Conservation (phyloP, 306 rosid species). For the Prunus davidiana region DNA sequence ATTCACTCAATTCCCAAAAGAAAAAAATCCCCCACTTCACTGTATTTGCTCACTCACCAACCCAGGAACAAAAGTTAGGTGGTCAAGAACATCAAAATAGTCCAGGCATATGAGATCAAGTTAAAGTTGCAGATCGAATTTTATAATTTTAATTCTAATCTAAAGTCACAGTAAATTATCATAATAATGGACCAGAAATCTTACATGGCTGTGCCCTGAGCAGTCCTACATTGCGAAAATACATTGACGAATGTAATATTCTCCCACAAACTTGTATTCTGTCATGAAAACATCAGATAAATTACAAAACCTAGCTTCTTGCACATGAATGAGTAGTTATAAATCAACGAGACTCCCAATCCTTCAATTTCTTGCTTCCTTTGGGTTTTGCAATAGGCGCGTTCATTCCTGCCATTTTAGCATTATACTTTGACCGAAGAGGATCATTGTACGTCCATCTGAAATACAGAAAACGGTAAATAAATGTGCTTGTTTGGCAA, state of each 20-base stretch:
- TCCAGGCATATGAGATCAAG: background rate
- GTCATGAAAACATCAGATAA: background rate
- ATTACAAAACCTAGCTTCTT: background rate
- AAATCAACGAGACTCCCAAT: conserved; percentile 69
- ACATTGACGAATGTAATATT: background rate
- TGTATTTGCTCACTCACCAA: background rate
- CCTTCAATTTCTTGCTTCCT: conserved; percentile 93
- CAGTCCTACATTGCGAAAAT: background rate
- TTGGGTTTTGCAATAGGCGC: conserved; percentile 68
- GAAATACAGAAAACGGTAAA: conserved; percentile 26
- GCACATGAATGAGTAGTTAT: background rate
- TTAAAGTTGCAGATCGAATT: background rate
- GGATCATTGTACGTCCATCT: conserved; percentile 99
- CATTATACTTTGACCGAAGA: conserved; percentile 88
- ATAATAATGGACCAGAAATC: background rate
- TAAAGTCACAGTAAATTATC: background rate
- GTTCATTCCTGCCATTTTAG: conserved; percentile 95
- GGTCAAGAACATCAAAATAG: background rate
- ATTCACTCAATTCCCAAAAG: background rate
- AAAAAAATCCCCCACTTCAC: background rate
- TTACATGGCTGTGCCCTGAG: background rate
- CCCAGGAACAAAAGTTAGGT: background rate
- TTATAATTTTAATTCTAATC: background rate
- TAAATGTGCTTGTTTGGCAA: background rate
- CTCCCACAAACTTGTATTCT: background rate